Conservation (phyloP, 2,329 filamentous ascomycete genomes). For the Dryadomyces quercivorus region DNA sequence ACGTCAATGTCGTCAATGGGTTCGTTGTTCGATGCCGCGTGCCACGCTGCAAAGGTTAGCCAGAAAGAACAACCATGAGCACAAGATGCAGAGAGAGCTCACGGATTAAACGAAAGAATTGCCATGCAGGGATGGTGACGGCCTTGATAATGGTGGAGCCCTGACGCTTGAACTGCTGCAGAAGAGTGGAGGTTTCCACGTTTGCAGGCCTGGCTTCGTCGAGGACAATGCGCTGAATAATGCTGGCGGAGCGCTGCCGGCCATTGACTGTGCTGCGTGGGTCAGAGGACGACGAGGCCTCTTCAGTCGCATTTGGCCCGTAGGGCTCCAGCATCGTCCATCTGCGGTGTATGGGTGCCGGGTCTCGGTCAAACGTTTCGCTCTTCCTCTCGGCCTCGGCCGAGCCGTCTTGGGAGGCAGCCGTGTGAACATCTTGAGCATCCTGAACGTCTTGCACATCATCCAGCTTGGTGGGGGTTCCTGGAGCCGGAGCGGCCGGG, state of each 20-base stretch:
- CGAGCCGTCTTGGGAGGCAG: conserved; percentile 14
- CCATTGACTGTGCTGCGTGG: conserved; percentile 18
- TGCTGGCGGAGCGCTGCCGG: conserved; percentile 42
- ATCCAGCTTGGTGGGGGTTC: conserved; percentile 13
- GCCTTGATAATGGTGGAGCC: conserved; percentile 54
- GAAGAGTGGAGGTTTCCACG: conserved; percentile 26
- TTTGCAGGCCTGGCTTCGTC: conserved; percentile 34
- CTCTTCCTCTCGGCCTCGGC: not conserved
- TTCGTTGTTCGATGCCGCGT: conserved; percentile 46
- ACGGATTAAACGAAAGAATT: conserved; percentile 91
- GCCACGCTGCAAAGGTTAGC: conserved; percentile 53
- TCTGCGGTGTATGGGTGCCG: conserved; percentile 20
- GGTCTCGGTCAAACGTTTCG: conserved; percentile 10
- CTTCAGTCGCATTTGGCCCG: conserved; percentile 2
- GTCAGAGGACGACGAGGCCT: conserved; percentile 13
- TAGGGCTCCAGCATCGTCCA: conserved; percentile 18
- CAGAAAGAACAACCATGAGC: no score
- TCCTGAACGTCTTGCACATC: no score
- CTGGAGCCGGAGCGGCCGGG: not conserved
- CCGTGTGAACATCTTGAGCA: conserved; percentile 21
- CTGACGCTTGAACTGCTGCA: conserved; percentile 31
- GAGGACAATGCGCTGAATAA: conserved; percentile 48
- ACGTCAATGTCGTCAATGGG: conserved; percentile 63
- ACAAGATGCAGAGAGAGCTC: conserved; percentile 24
- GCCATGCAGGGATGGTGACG: conserved; percentile 92